phyloP scores from a whole-genome alignment of 495 filamentous ascomycete species.

The Glarea lozoyensis region DNA sequence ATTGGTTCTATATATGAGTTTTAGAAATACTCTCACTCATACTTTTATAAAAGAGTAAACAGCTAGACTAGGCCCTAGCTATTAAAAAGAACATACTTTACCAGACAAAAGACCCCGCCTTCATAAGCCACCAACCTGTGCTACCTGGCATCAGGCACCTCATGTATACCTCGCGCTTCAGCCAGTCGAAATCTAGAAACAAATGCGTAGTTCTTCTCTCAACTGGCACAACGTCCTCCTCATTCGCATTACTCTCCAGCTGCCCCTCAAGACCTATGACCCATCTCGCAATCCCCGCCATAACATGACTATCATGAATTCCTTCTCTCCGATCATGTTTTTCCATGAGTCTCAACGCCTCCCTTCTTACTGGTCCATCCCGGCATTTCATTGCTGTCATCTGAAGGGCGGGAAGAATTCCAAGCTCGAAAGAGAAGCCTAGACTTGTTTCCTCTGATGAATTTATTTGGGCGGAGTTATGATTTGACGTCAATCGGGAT shows the following conservation, averaged over 20 bases:
- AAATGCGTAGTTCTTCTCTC: neutral
- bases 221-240: neutral
- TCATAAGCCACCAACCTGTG: too few species aligned
- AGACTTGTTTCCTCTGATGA: neutral
- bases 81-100: too few species aligned
- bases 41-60: too few species aligned
- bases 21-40: too few species aligned
- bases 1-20: too few species aligned
- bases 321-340: slow-evolving; percentile 33
- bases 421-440: slow-evolving; percentile 21
- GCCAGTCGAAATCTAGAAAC: neutral
- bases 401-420: slow-evolving; percentile 28
- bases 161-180: slow-evolving; percentile 3
- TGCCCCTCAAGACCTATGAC: slow-evolving; percentile 32
- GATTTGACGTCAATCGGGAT: too few species aligned
- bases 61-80: too few species aligned
- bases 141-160: too few species aligned
- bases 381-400: slow-evolving; percentile 31
- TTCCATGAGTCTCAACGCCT: slow-evolving; percentile 30
- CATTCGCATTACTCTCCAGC: neutral
- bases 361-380: slow-evolving; percentile 30
- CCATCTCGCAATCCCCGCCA: slow-evolving; percentile 26
- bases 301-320: slow-evolving; percentile 33
- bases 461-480: too few species aligned
- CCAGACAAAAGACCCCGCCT: too few species aligned